Base-by-base conservation (phyloP, 495 filamentous ascomycete species). In the Penicillium dipodomyicola region DNA sequence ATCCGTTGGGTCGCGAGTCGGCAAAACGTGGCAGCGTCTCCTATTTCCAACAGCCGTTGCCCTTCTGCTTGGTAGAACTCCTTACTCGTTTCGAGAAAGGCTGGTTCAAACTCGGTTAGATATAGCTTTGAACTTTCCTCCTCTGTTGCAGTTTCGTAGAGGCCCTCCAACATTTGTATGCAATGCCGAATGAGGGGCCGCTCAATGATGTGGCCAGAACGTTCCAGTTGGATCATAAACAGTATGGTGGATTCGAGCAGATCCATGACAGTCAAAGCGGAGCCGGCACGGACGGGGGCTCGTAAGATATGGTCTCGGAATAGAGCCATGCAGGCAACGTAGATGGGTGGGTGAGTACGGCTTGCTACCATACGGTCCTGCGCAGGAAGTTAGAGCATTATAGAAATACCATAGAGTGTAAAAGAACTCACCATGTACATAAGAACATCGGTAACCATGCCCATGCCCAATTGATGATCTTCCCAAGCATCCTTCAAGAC, bases 391-490 rank as follows among this genome's bases (percentile, higher is more conserved):
- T 27, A 67, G 44, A 52, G 12, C 40, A 33, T 8, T 30, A 42
- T 29, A 37, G n/a, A 5, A 10, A 22, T 14, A 20, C 20, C 11
- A 0, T 8, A 25, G 12, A 14, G 19, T 3, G 10, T 49, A 45
- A 25, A 25, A 27, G 20, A 23, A 64, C 84, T 55, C 66, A 90
- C 87, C 82, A 99, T 92, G 62, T 99, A 99, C 92, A 99, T 97
- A 35, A 97, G 72, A 32, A 99, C 90, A 68, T 99, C 95, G 11
- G 93, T 94, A 42, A 90, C 86, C 95, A 99, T 97, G 60, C 90
- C 90, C 92, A 97, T 96, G 52, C 88, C 90, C 15, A 89, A 77
- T 65, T 90, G 90, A 65, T 99, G 93, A 52, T 94, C 87, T 58
- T 90, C 84, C 89, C 91, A 99, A 4, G 85, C 84, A 40, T 79